phyloP scores from a whole-genome alignment of 208 protist genomes.

The Trypanosomatidae sp. region DNA sequence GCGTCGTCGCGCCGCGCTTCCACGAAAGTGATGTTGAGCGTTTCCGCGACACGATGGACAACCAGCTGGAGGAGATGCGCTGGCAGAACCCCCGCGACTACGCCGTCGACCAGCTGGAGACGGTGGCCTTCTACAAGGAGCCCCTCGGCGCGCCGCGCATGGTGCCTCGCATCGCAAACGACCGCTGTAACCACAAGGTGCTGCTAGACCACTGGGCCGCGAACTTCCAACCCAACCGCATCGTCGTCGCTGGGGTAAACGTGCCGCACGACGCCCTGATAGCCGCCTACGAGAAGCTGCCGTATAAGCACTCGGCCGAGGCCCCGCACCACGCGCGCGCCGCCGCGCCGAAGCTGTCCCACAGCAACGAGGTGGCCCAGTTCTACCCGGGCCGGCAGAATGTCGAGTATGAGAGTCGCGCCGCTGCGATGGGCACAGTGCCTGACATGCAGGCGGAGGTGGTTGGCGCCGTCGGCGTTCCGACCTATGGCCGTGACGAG shows the following conservation, averaged over 20 bases:
- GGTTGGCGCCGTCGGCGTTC: slow-evolving; percentile 71
- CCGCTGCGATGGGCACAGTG: slow-evolving; percentile 73
- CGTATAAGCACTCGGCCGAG: slow-evolving; percentile 72
- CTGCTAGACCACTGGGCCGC: slow-evolving; percentile 78
- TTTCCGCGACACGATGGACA: slow-evolving; percentile 89
- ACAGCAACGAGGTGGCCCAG: slow-evolving; percentile 68
- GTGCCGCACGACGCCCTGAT: slow-evolving; percentile 76
- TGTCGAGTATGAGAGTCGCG: slow-evolving; percentile 67
- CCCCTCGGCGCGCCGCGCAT: slow-evolving; percentile 75
- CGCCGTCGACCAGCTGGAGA: slow-evolving; percentile 74
- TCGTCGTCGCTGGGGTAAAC: slow-evolving; percentile 82
- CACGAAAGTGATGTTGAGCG: slow-evolving; percentile 82
- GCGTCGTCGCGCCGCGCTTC: slow-evolving; percentile 79
- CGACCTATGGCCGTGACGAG: slow-evolving; percentile 58
- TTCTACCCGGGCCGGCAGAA: slow-evolving; percentile 67
- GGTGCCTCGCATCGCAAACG: slow-evolving; percentile 67
- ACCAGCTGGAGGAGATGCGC: slow-evolving; percentile 76
- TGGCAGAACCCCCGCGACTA: slow-evolving; percentile 81
- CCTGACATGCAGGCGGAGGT: slow-evolving; percentile 84
- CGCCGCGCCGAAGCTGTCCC: slow-evolving; percentile 30
- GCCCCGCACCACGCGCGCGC: slow-evolving; percentile 65
- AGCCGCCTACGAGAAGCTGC: slow-evolving; percentile 75
- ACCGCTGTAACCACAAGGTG: slow-evolving; percentile 70
- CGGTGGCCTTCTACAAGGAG: slow-evolving; percentile 90
- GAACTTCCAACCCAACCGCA: slow-evolving; percentile 62